phyloP scores from a whole-genome alignment of 2,329 filamentous ascomycete species.

The Fusarium keratoplasticum region DNA sequence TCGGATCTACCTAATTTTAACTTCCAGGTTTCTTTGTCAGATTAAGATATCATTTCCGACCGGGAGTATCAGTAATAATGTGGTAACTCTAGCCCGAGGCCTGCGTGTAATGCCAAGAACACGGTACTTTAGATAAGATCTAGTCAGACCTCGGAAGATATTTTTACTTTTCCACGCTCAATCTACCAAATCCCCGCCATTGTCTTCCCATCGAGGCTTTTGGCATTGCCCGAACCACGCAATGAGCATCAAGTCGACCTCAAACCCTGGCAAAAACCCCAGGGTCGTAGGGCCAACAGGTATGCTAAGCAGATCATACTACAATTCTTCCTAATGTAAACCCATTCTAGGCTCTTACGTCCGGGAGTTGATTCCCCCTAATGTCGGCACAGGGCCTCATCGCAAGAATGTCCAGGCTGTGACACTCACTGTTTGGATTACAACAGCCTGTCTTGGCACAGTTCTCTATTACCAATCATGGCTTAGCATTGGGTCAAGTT shows the following conservation, averaged over 20 bases:
- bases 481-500: not conserved
- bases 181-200: not conserved
- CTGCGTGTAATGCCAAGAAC: not conserved
- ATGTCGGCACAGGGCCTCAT: not conserved
- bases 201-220: not conserved
- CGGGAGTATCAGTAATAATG: not conserved
- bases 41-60: not conserved
- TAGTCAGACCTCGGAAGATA: not conserved
- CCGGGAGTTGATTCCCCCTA: not conserved
- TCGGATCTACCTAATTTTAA: not conserved
- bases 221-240: not conserved
- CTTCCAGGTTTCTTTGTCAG: not conserved
- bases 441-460: not conserved
- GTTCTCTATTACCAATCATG: not conserved
- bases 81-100: not conserved
- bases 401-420: not conserved
- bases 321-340: not conserved
- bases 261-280: not conserved
- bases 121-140: not conserved
- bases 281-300: not conserved
- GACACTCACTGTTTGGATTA: not conserved
- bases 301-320: not conserved
- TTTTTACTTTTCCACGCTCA: not conserved
- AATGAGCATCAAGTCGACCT: not conserved
- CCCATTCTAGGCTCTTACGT: not conserved